Conservation (phyloP, 2,329 filamentous ascomycete genomes). For the Simplicillium sp. region DNA sequence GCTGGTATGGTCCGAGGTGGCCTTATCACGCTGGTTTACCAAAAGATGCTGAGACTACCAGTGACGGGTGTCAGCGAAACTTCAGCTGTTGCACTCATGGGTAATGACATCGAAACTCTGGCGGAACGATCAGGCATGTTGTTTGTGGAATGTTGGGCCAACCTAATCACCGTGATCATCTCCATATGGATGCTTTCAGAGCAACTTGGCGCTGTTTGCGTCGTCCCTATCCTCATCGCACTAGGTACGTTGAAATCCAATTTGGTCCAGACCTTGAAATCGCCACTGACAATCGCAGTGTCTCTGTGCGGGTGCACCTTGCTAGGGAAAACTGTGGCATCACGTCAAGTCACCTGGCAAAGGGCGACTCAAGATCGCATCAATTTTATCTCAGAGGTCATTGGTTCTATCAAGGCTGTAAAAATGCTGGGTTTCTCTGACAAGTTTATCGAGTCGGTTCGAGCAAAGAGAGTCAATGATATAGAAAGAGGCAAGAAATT, state of each 20-base stretch:
- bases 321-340: slow-evolving; percentile 16
- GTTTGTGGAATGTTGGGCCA: slow-evolving; percentile 21
- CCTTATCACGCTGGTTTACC: slow-evolving; percentile 18
- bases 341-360: slow-evolving; percentile 18
- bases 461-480: slow-evolving; percentile 15
- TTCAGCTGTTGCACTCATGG: slow-evolving; percentile 19
- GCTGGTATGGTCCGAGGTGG: slow-evolving; percentile 19
- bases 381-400: slow-evolving; percentile 20
- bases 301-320: no score
- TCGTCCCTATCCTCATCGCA: slow-evolving; percentile 20
- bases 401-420: slow-evolving; percentile 21
- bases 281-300: no score
- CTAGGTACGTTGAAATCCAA: slow-evolving; percentile 14
- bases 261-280: slow-evolving; percentile 3
- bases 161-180: slow-evolving; percentile 18
- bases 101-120: slow-evolving; percentile 20
- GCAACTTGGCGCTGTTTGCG: slow-evolving; percentile 22
- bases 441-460: slow-evolving; percentile 13
- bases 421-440: slow-evolving; percentile 23
- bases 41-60: slow-evolving; percentile 18
- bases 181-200: slow-evolving; percentile 19
- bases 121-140: slow-evolving; percentile 16
- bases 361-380: slow-evolving; percentile 22
- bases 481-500: slow-evolving; percentile 15
- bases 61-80: slow-evolving; percentile 16